A percentile compares a stretch with the other conserved stretches of the same genome.
These are phyloP conservation scores for Macadamia integrifolia DNA, from an alignment of 164 flowering plant genomes.

Conservation along the genomic window DNA sequence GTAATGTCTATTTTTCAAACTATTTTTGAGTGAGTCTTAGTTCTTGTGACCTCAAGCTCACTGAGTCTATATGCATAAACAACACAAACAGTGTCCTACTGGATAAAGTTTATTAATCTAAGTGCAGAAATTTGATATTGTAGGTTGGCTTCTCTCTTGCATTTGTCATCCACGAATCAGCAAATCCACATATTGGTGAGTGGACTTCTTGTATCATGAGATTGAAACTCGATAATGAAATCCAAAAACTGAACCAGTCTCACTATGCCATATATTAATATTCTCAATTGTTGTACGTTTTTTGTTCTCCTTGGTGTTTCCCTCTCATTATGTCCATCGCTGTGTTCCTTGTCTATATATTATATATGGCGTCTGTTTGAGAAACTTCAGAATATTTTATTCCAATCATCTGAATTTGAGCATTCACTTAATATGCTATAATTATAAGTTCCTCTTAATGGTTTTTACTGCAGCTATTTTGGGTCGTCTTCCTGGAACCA, in stretches of 20 bases:
- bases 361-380: not conserved
- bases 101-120: constrained; percentile 3
- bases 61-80: not conserved
- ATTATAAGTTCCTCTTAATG: not conserved
- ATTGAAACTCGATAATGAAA: not conserved
- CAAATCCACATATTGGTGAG: constrained; percentile 96
- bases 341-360: not conserved
- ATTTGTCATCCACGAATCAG: constrained; percentile 98
- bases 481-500: constrained; percentile 99
- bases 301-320: not conserved
- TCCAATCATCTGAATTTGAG: not conserved
- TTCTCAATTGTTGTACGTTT: not conserved
- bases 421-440: not conserved
- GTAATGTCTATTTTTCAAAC: not conserved
- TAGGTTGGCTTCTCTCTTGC: constrained; percentile 97
- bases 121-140: constrained; percentile 12
- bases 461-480: constrained; percentile 64
- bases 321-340: not conserved
- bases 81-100: not conserved
- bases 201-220: constrained; percentile 4
- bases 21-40: too few species aligned
- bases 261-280: not conserved
- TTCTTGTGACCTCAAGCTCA: not conserved
- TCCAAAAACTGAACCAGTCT: not conserved
- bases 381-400: not conserved